Base-by-base conservation (phyloP, 1,139 yeast genomes). In the Blastobotrys petasosporus region DNA sequence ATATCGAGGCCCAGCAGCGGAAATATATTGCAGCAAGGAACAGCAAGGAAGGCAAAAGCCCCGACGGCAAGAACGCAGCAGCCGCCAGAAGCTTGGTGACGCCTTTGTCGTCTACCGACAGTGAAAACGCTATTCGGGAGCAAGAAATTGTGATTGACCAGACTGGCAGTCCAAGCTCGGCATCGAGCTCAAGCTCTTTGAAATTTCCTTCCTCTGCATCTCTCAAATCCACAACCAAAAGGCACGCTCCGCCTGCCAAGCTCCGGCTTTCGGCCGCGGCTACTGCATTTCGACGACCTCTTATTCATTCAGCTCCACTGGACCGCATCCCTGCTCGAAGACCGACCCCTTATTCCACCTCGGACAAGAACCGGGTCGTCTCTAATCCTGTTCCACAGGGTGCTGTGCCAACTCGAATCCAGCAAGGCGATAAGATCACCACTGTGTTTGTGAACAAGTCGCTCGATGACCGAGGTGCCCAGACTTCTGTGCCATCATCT, bases 1-100 rank as follows among this genome's bases (percentile, higher is more conserved):
- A 59, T 41, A 65, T 68, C 16, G 70, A 66, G 44, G 59, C 61
- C 42, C 59, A 62, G 46, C 73, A 69, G 55, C 61, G 68, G 37
- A 54, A 56, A 48, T 51, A 60, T 45, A 58, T 64, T 48, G 65
- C 64, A 25, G 52, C 52, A 42, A 54, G 65, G 16, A 47, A 49
- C 45, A 54, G 47, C 28, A 44, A 45, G 37, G 32, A 41, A 1
- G 33, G 23, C 11, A 31, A 17, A 4, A 25, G 12, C 16, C 31
- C 28, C 11, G 45, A 37, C 32, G 47, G 32, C 30, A 39, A 13
- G 10, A 43, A 37, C 31, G 47, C 37, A 10, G 39, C 13, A 9
- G 16, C 34, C 16, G 16, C 17, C 15, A 12, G 13, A 10, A 8
- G 34, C 34, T 10, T 13, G 34, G 17, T 20, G 25, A 20, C 25